A percentile compares a stretch with the other conserved stretches of the same genome.
These are phyloP conservation scores for Oryza punctata DNA, from an alignment of 176 grass and related monocot genomes.

Conservation along the genomic window DNA sequence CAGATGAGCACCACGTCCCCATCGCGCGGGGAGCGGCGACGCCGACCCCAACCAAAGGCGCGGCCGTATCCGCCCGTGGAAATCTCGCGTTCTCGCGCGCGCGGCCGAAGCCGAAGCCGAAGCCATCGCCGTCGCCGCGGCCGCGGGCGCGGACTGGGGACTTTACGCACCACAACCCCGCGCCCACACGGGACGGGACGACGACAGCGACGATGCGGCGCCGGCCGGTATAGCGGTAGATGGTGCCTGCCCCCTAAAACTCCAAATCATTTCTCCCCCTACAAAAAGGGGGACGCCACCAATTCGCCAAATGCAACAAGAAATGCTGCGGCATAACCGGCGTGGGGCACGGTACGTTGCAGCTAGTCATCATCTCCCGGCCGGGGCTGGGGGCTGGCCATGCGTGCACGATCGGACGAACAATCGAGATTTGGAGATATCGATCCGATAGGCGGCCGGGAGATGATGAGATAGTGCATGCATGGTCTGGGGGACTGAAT, in stretches of 20 bases:
- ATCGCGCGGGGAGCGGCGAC: constrained; percentile 18
- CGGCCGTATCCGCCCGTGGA: constrained; percentile 4
- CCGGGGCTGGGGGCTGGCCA: too few relatives aligned
- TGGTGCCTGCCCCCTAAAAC: background rate
- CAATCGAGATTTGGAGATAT: too few relatives aligned
- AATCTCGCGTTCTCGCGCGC: background rate
- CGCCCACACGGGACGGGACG: constrained; percentile 1
- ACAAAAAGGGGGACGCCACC: background rate
- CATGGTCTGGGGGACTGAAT: too few relatives aligned
- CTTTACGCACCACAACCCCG: constrained; percentile 17
- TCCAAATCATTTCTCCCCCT: background rate
- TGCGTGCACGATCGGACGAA: too few relatives aligned
- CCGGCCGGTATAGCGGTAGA: too few relatives aligned
- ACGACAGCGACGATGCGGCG: constrained; percentile 12
- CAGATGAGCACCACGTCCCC: constrained; percentile 43
- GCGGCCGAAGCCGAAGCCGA: background rate
- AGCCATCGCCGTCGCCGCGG: too few relatives aligned
- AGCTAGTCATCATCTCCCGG: too few relatives aligned
- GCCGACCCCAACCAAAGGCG: constrained; percentile 16
- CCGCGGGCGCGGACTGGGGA: background rate
- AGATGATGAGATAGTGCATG: too few relatives aligned
- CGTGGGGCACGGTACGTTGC: too few relatives aligned
- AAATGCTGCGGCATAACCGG: too few relatives aligned
- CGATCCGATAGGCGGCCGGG: too few relatives aligned
- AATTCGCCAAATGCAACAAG: too few relatives aligned